Percentiles rank a stretch among this genome's conserved stretches.
phyloP scores from a whole-genome alignment of 371 early-diverging fungal genomes.

The Funneliformis caledonium region DNA sequence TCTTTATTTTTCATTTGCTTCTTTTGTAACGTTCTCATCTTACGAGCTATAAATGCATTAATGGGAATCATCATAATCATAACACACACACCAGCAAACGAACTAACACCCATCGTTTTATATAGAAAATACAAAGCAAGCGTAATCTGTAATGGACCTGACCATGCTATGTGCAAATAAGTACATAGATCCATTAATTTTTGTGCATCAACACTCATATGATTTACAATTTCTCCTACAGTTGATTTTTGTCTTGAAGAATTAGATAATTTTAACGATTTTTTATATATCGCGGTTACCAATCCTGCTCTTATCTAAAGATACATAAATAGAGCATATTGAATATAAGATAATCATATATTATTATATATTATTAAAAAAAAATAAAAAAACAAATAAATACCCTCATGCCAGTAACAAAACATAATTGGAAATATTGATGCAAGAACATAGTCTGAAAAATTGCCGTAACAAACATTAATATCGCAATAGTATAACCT shows the following conservation, averaged over 20 bases:
- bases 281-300: conserved; percentile 88
- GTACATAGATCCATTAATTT: conserved; percentile 70
- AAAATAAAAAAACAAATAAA: not conserved
- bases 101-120: conserved; percentile 80
- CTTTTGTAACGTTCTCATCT: conserved; percentile 77
- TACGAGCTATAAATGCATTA: conserved; percentile 64
- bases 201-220: conserved; percentile 91
- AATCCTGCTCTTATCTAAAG: conserved; percentile 74
- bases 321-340: not conserved
- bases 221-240: conserved; percentile 80
- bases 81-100: conserved; percentile 87
- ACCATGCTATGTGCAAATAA: conserved; percentile 85
- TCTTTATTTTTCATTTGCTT: conserved; percentile 93
- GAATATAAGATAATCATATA: not conserved
- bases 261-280: conserved; percentile 82
- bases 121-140: conserved; percentile 82
- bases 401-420: conserved; percentile 75
- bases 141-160: conserved; percentile 89
- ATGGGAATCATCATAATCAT: conserved; percentile 81
- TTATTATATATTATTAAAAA: conserved; percentile 29
- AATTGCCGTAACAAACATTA: conserved; percentile 83
- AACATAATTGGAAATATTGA: conserved; percentile 88
- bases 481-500: conserved; percentile 66
- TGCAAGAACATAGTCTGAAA: conserved; percentile 88
- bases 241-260: conserved; percentile 81